phyloP scores from a whole-genome alignment of 2,329 filamentous ascomycete genomes.

The Fusarium hostae region DNA sequence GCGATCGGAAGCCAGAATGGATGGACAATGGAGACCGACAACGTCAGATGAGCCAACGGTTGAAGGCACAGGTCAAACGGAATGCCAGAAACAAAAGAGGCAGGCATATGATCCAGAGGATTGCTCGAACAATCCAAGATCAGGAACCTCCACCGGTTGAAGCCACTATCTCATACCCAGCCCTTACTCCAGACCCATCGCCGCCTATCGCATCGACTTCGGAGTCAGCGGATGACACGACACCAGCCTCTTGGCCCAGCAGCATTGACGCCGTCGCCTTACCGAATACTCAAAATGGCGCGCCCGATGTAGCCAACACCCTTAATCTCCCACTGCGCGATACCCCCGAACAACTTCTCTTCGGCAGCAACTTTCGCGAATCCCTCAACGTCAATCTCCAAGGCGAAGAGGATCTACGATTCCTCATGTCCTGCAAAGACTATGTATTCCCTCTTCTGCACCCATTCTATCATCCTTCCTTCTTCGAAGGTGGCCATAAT shows the following conservation, averaged over 20 bases:
- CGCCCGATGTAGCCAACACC: too few relatives aligned
- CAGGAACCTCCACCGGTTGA: not conserved
- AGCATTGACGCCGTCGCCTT: not conserved
- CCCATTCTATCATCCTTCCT: conserved; percentile 63
- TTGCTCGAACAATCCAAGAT: not conserved
- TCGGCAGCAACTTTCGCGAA: not conserved
- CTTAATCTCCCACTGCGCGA: not conserved
- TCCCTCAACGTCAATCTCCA: not conserved
- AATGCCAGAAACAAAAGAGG: conserved; percentile 47
- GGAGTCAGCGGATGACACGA: not conserved
- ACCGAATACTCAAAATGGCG: too few relatives aligned
- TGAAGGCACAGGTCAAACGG: conserved; percentile 42
- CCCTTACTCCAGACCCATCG: not conserved
- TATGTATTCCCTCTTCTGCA: conserved; percentile 63
- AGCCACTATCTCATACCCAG: not conserved
- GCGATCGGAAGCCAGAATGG: conserved; percentile 58
- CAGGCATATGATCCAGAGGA: conserved; percentile 25
- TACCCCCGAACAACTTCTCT: not conserved
- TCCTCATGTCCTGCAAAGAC: conserved; percentile 45
- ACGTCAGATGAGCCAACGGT: conserved; percentile 36
- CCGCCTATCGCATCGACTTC: not conserved
- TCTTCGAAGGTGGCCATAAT: conserved; percentile 59
- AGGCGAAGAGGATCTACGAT: conserved; percentile 4
- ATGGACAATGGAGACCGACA: conserved; percentile 53
- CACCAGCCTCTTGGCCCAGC: not conserved